A percentile compares a stretch with the other conserved stretches of the same genome.
Conservation (phyloP, 768 basidiomycete species). For the Trichaptum fuscoviolaceum region DNA sequence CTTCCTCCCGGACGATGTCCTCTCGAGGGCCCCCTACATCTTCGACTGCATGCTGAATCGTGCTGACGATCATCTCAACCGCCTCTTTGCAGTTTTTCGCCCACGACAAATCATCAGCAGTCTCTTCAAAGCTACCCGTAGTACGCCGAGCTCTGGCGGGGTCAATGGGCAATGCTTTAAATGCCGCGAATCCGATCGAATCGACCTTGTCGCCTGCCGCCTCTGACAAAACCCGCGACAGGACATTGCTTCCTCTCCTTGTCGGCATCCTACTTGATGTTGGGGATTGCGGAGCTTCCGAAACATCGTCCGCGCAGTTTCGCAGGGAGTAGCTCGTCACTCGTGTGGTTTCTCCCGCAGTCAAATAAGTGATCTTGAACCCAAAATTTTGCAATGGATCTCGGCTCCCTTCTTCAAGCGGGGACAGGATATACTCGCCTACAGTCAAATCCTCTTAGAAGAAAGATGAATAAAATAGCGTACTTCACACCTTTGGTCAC, state of each 20-base stretch:
- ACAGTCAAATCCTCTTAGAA: slow-evolving; percentile 2
- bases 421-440: slow-evolving; percentile 96
- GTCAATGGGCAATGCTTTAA: slow-evolving; percentile 76
- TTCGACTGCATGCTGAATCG: slow-evolving; percentile 61
- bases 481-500: slow-evolving; percentile 65
- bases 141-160: slow-evolving; percentile 43
- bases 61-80: slow-evolving; percentile 67
- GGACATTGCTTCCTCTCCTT: background rate
- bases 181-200: slow-evolving; percentile 54
- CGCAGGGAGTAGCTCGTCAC: slow-evolving; percentile 81
- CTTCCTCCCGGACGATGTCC: slow-evolving; percentile 54
- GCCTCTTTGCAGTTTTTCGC: slow-evolving; percentile 73
- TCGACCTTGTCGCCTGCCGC: slow-evolving; percentile 23
- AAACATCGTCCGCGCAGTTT: slow-evolving; percentile 46
- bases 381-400: slow-evolving; percentile 88
- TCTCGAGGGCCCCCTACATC: slow-evolving; percentile 47
- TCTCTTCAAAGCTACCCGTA: slow-evolving; percentile 48
- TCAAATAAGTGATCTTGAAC: slow-evolving; percentile 76
- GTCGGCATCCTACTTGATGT: background rate
- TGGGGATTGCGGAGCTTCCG: slow-evolving; percentile 11
- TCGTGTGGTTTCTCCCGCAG: slow-evolving; percentile 65
- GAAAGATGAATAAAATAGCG: background rate
- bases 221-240: slow-evolving; percentile 32
- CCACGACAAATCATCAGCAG: slow-evolving; percentile 54
- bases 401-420: slow-evolving; percentile 87